phyloP scores from a whole-genome alignment of 495 filamentous ascomycete genomes.

The Penicillium riverlandense region DNA sequence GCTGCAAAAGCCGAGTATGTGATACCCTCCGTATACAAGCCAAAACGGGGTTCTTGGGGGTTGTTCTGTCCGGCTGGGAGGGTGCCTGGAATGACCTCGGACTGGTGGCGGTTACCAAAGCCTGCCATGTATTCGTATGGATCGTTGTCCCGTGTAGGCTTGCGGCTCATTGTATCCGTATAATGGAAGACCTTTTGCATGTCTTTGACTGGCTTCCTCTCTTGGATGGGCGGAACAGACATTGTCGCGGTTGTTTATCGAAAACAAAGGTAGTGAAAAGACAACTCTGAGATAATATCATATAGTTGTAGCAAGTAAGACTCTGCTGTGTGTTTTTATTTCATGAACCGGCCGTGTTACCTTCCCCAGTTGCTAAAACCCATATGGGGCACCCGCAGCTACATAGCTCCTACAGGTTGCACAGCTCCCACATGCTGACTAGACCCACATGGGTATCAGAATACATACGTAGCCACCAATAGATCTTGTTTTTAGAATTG shows the following conservation, averaged over 20 bases:
- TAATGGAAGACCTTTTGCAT: constrained; percentile 37
- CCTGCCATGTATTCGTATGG: constrained; percentile 35
- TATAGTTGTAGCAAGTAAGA: too few species aligned
- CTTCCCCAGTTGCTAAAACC: too few species aligned
- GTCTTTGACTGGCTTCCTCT: constrained; percentile 25
- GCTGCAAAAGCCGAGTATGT: constrained; percentile 47
- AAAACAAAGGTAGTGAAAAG: too few species aligned
- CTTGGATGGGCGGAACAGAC: constrained; percentile 16
- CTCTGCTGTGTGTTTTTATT: too few species aligned
- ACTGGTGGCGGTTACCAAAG: constrained; percentile 33
- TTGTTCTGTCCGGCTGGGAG: constrained; percentile 36
- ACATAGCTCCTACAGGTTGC: neutral
- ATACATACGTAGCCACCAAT: too few species aligned
- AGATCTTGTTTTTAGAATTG: too few species aligned
- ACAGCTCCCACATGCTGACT: neutral
- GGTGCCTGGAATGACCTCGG: constrained; percentile 36
- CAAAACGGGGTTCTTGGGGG: constrained; percentile 30
- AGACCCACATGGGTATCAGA: constrained; percentile 4
- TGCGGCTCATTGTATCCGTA: constrained; percentile 33
- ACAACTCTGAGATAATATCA: too few species aligned
- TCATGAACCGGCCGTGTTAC: too few species aligned
- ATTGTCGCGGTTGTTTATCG: constrained; percentile 1
- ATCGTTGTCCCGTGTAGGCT: constrained; percentile 36
- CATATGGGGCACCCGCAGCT: neutral
- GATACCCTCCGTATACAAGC: constrained; percentile 54